Evolutionary conservation across 1,284 basidiomycete genomes (phyloP), one percentile per base, ranked within the genome.

Genomic region (Pseudozyma flocculosa): DNA sequence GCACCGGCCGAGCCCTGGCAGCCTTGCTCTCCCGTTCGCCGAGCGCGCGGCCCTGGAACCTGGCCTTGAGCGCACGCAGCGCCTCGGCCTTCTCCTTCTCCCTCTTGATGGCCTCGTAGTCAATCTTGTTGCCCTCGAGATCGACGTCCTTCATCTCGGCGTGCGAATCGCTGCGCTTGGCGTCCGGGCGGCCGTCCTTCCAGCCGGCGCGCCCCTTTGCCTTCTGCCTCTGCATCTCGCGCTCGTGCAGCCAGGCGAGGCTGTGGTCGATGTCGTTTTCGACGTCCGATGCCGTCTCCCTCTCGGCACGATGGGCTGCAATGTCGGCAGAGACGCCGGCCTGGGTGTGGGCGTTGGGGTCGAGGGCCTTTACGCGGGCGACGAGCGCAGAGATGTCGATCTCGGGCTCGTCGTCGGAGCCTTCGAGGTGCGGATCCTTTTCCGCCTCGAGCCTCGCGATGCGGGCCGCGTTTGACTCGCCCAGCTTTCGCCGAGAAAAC

Each of bases 331-430:
- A 46, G 17, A 65, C 10, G 13, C 65, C 59, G 2, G 60, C 62
- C 39, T 66, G 60, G 1, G 62, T 50, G 21, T 32, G 32, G 8
- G 54, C 55, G 41, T 56, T 50, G 19, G 63, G 50, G 15, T 65
- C 73, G 3, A 73, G 40, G 2, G 68, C 54, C 1, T 64, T 60
- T 4, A 77, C 68, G 15, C 62, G 52, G 15, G 56, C 71, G 7
- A 69, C 46, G 5, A 77, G 60, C 17, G 45, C 46, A 22, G 67
- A 59, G 15, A 76, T 53, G 45, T 77, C 74, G 11, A 77, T 66
- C 44, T 76, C 75, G 11, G 73, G 70, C 41, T 75, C 72, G 24
- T 76, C 75, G 14, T 54, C 49, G 11, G 69, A 65, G 59, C 57
- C 53, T 3, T 56, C 48, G 36, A 60, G 42, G 15, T 54, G 19